Evolutionary conservation across 2,329 filamentous ascomycete species (phyloP).

Genomic region (Colletotrichum sansevieriae): DNA sequence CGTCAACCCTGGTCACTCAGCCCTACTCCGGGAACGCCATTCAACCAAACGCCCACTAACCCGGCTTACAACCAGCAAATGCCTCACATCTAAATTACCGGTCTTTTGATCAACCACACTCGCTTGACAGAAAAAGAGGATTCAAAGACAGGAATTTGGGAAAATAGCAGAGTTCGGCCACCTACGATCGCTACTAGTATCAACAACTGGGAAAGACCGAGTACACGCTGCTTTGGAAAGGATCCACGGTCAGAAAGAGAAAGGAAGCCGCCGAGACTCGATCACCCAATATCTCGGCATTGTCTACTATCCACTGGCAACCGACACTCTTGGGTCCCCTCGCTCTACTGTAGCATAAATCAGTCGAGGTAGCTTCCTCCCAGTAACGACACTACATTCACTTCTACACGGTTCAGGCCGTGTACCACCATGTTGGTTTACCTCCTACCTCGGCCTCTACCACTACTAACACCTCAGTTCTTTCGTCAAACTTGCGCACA

Average conservation of each 20-base stretch:
- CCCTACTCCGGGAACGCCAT: slow-evolving; percentile 23
- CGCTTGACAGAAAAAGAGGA: slow-evolving; percentile 47
- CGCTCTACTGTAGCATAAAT: slow-evolving; percentile 30
- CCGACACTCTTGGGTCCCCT: neutral
- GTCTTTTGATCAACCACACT: slow-evolving; percentile 47
- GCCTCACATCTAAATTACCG: slow-evolving; percentile 25
- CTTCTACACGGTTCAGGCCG: slow-evolving; percentile 43
- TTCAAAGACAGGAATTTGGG: slow-evolving; percentile 17
- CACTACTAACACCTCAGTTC: slow-evolving; percentile 43
- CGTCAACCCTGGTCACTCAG: slow-evolving; percentile 28
- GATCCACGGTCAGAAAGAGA: slow-evolving; percentile 40
- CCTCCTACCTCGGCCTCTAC: neutral
- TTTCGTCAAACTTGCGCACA: slow-evolving; percentile 54
- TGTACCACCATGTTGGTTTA: slow-evolving; percentile 50
- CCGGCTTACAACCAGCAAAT: slow-evolving; percentile 31
- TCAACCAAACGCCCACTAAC: neutral
- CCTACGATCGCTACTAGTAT: slow-evolving; percentile 56
- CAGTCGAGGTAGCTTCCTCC: slow-evolving; percentile 20
- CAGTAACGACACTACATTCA: slow-evolving; percentile 40
- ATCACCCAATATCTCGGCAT: slow-evolving; percentile 23
- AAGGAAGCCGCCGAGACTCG: slow-evolving; percentile 18
- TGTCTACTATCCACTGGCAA: slow-evolving; percentile 23
- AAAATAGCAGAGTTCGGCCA: slow-evolving; percentile 41
- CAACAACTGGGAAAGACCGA: slow-evolving; percentile 37
- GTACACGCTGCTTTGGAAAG: slow-evolving; percentile 34